Percentiles rank a stretch among this genome's conserved stretches.
Conservation (phyloP, 257 asterid species). For the Phtheirospermum japonicum region DNA sequence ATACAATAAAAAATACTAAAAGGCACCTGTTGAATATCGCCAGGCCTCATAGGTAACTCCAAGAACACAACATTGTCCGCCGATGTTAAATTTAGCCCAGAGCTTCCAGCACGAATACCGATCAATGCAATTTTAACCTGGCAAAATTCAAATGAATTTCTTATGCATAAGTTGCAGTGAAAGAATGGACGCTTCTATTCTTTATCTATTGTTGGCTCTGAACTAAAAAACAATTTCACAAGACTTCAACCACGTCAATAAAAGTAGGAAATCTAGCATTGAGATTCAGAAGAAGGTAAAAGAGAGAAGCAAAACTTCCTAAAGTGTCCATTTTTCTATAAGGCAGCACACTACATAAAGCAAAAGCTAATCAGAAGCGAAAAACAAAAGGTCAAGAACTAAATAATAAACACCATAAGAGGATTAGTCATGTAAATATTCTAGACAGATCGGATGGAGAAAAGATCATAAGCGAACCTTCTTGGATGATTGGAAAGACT, state of each 20-base stretch:
- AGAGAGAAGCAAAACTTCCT: constrained; percentile 18
- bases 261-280: constrained; percentile 17
- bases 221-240: background rate
- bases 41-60: constrained; percentile 78
- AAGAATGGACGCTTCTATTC: background rate
- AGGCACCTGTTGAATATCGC: constrained; percentile 78
- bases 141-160: constrained; percentile 18
- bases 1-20: constrained; percentile 19
- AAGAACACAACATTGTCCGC: constrained; percentile 88
- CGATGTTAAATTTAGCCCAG: constrained; percentile 88
- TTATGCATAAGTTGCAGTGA: constrained; percentile 20
- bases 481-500: constrained; percentile 68
- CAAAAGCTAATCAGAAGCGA: constrained; percentile 6
- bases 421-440: background rate
- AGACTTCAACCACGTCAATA: constrained; percentile 21
- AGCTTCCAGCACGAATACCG: constrained; percentile 95
- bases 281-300: constrained; percentile 18
- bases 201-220: constrained; percentile 18
- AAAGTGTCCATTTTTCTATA: constrained; percentile 15
- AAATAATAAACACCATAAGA: constrained; percentile 11
- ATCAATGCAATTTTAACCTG: constrained; percentile 89
- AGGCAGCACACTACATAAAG: constrained; percentile 3
- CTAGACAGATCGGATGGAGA: background rate
- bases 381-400: background rate
- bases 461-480: constrained; percentile 43